phyloP scores from a whole-genome alignment of 2,329 filamentous ascomycete species.

The Chrysoporthe cubensis region DNA sequence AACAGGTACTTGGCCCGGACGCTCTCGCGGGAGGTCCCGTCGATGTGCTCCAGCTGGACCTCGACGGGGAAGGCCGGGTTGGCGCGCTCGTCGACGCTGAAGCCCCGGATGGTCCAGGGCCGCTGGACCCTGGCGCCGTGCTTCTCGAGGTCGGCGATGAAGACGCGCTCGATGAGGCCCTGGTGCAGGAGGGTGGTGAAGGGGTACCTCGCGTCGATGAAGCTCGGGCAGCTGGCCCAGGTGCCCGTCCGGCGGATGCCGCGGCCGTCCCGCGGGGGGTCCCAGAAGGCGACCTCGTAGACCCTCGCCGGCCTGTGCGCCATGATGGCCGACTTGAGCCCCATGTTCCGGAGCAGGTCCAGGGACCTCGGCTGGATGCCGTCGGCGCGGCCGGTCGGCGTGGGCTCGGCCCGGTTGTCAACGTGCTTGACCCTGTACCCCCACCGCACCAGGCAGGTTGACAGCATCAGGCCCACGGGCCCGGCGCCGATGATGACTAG shows the following conservation, averaged over 20 bases:
- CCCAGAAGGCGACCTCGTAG: slow-evolving; percentile 77
- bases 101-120: slow-evolving; percentile 67
- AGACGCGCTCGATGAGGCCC: slow-evolving; percentile 71
- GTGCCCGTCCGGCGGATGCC: slow-evolving; percentile 69
- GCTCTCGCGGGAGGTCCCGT: slow-evolving; percentile 70
- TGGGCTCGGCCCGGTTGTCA: slow-evolving; percentile 86
- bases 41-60: slow-evolving; percentile 76
- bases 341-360: slow-evolving; percentile 87
- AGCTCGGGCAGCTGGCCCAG: slow-evolving; percentile 88
- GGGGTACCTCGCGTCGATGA: slow-evolving; percentile 73
- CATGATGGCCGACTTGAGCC: slow-evolving; percentile 86
- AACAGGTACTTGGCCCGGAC: slow-evolving; percentile 72
- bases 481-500: slow-evolving; percentile 86
- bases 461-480: slow-evolving; percentile 84
- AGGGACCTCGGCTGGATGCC: slow-evolving; percentile 90
- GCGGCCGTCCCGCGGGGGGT: slow-evolving; percentile 57
- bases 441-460: slow-evolving; percentile 87
- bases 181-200: slow-evolving; percentile 75
- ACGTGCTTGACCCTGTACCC: slow-evolving; percentile 96
- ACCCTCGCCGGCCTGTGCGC: slow-evolving; percentile 84
- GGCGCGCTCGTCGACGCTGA: slow-evolving; percentile 59
- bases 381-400: slow-evolving; percentile 82
- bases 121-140: slow-evolving; percentile 64
- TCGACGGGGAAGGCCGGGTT: slow-evolving; percentile 75
- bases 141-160: slow-evolving; percentile 67